Evolutionary conservation across 345 rosid species (phyloP).

Genomic region (Moricandia arvensis): DNA sequence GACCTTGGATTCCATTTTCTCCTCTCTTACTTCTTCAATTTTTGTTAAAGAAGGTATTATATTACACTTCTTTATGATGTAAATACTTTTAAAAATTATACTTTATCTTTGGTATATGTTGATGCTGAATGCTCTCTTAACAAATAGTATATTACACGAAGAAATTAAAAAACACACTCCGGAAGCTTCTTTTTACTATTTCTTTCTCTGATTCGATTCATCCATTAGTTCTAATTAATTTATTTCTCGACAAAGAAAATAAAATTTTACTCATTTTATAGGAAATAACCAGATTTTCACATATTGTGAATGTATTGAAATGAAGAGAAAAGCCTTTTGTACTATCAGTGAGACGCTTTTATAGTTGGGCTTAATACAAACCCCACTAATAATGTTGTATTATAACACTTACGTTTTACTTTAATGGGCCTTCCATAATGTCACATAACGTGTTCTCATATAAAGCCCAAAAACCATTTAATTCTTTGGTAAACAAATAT

Average conservation of each 20-base stretch:
- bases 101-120: constrained; percentile 25
- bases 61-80: constrained; percentile 12
- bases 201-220: constrained; percentile 1
- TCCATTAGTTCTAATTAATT: background rate
- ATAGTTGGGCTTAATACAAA: background rate
- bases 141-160: constrained; percentile 24
- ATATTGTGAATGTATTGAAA: background rate
- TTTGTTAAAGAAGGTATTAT: background rate
- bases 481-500: background rate
- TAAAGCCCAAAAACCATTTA: background rate
- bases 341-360: background rate
- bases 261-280: background rate
- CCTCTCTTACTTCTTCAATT: background rate
- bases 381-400: background rate
- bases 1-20: constrained; percentile 38
- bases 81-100: background rate
- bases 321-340: background rate
- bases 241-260: background rate
- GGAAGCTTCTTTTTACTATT: constrained; percentile 21
- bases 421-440: background rate
- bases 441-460: background rate
- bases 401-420: background rate
- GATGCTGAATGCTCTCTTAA: constrained; percentile 34
- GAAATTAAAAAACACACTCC: constrained; percentile 4
- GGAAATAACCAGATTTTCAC: no score